A percentile compares a stretch with the other conserved stretches of the same genome.
phyloP scores from a whole-genome alignment of 192 early-diverging fungal species.

The Chytriomyces sp. region DNA sequence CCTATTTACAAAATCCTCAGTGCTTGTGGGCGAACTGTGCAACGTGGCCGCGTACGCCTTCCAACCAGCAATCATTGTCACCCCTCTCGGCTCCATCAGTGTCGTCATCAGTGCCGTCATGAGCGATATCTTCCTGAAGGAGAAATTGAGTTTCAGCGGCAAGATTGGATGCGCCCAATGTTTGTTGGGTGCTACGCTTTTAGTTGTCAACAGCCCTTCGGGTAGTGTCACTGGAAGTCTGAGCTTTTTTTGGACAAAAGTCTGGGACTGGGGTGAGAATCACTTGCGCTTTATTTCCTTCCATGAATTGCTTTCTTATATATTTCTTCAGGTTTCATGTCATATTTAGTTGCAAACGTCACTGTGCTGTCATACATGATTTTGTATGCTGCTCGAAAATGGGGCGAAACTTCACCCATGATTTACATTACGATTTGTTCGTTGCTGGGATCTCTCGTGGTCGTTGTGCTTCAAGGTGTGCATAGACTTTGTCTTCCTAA shows the following conservation, averaged over 20 bases:
- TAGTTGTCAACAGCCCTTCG: conserved; percentile 56
- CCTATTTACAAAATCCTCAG: conserved; percentile 25
- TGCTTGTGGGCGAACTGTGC: conserved; percentile 89
- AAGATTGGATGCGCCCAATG: conserved; percentile 69
- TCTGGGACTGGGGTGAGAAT: conserved; percentile 49
- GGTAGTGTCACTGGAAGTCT: conserved; percentile 46
- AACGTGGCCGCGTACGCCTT: conserved; percentile 97
- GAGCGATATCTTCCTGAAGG: conserved; percentile 64
- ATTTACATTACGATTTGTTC: conserved; percentile 61
- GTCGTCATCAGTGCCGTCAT: conserved; percentile 79
- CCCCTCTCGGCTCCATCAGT: conserved; percentile 88
- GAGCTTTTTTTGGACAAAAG: conserved; percentile 48
- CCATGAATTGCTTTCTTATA: conserved; percentile 7
- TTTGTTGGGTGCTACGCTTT: conserved; percentile 61
- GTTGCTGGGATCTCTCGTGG: conserved; percentile 65
- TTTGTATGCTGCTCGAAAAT: conserved; percentile 61
- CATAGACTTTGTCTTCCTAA: background rate
- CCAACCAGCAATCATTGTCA: conserved; percentile 92
- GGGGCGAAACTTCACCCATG: conserved; percentile 60
- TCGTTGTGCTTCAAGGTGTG: conserved; percentile 63
- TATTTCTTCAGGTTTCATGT: conserved; percentile 41
- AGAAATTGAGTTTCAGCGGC: conserved; percentile 61
- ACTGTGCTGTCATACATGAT: conserved; percentile 46
- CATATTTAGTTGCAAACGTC: conserved; percentile 53
- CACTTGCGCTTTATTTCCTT: background rate